These are phyloP conservation scores for Canavalia gladiata DNA, from an alignment of 306 rosid genomes.

Conservation along the genomic window DNA sequence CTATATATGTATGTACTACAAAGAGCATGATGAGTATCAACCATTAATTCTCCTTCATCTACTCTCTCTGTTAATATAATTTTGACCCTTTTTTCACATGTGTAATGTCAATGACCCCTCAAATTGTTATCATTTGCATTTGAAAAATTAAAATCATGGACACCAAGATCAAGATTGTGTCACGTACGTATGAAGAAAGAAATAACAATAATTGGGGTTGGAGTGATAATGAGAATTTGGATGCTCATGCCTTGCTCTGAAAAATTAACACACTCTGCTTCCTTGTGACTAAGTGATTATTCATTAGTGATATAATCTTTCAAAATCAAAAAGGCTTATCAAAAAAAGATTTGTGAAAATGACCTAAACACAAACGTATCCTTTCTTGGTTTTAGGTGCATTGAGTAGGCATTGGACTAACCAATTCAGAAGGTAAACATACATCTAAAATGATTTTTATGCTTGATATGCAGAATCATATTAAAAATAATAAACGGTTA, in stretches of 20 bases:
- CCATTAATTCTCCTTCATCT: slow-evolving; percentile 25
- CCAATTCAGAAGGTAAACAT: not conserved
- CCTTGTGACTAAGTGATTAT: not conserved
- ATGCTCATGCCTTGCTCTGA: not conserved
- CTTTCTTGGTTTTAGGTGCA: not conserved
- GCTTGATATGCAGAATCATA: no score
- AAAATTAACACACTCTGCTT: not conserved
- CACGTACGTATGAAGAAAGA: not conserved
- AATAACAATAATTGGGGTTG: not conserved
- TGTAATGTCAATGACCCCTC: not conserved
- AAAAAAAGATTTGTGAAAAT: not conserved
- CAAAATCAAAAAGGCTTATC: not conserved
- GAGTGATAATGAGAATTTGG: not conserved
- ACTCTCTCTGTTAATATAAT: not conserved
- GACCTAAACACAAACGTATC: not conserved
- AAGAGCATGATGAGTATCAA: slow-evolving; percentile 8
- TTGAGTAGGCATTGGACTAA: not conserved
- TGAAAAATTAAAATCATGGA: not conserved
- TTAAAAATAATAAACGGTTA: no score
- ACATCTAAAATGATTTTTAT: not conserved
- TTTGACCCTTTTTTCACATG: not conserved
- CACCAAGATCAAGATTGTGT: not conserved
- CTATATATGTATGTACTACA: slow-evolving; percentile 33
- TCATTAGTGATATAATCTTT: not conserved
- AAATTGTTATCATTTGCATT: not conserved